Evolutionary conservation across 441 rosid species (phyloP), one percentile per base, ranked within the genome.

Genomic region (Arabidopsis hybrid): DNA sequence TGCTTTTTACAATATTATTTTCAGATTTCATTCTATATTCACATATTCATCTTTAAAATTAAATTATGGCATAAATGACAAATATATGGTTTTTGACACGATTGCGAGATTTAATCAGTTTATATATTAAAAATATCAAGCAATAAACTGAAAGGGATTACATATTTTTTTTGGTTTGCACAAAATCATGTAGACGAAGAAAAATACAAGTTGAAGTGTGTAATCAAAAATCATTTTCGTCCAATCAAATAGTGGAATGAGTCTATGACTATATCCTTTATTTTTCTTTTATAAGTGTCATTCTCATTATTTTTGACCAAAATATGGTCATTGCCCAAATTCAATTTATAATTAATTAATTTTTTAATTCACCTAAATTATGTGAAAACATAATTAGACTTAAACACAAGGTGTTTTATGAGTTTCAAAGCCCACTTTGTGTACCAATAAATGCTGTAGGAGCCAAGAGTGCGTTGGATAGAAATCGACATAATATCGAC

Each of bases 381-480:
- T 43, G 43, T 39, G 9, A 4, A 39, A 7, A 36, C 10, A 36
- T 35, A 35, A 8, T 7, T 35, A 35, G 39, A 1, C 9, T 35
- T 35, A 6, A 35, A 7, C 11, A 10, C 8, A 1, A 3, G 40
- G 40, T 8, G 40, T 3, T 38, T 39, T 39, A 39, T 39, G 12
- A 39, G 7, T 40, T 40, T 43, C 16, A 13, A 13, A n/a, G 16
- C 60, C 8, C 40, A 17, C 18, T 34, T 69, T 17, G 4, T 49
- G 11, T 8, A 49, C 50, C 67, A 60, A 49, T 60, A 50, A 60
- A 71, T 12, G 60, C 26, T 40, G 53, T 72, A 17, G 75, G 62
- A 40, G 46, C 55, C 45, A 60, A 39, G 12, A 26, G n/a, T 60
- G 59, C 3, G 59, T 8, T 69, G 56, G 49, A 39, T 36, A 21